Conservation (phyloP, 257 asterid genomes). For the Nicotiana undulata region DNA sequence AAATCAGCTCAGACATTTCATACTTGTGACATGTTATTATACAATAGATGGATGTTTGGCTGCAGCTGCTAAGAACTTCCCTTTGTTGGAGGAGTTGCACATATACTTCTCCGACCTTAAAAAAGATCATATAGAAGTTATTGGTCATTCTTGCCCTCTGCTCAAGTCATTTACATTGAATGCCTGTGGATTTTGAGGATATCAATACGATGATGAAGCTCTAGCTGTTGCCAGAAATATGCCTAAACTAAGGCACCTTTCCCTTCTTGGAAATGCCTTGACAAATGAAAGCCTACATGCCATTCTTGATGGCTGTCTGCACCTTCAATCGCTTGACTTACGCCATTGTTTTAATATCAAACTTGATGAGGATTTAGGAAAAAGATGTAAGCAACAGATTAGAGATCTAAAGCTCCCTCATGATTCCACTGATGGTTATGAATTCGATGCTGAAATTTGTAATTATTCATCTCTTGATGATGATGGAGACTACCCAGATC, state of each 20-base stretch:
- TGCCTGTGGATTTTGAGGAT: too few species aligned
- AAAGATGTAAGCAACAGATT: too few species aligned
- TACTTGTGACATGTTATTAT: constrained; percentile 5
- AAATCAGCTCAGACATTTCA: constrained; percentile 22
- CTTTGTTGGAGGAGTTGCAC: constrained; percentile 35
- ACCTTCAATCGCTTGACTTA: neutral
- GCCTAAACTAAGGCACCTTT: constrained; percentile 21
- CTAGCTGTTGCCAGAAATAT: constrained; percentile 8
- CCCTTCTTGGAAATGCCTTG: neutral
- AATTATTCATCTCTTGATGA: too few species aligned
- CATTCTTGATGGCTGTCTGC: neutral
- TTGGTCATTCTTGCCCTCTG: constrained; percentile 32
- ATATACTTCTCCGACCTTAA: neutral
- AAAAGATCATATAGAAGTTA: constrained; percentile 16
- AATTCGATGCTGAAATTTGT: too few species aligned
- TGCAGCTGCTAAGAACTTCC: constrained; percentile 18
- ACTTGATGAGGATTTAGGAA: too few species aligned
- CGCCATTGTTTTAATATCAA: too few species aligned
- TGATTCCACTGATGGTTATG: too few species aligned
- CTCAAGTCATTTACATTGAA: constrained; percentile 21
- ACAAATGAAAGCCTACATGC: neutral
- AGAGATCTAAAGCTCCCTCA: too few species aligned
- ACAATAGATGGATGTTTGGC: constrained; percentile 15
- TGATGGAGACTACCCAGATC: too few species aligned
- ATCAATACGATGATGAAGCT: neutral